These are phyloP conservation scores for Emmonsiellopsis sp. DNA, from an alignment of 2,329 filamentous ascomycete genomes.

Conservation along the genomic window DNA sequence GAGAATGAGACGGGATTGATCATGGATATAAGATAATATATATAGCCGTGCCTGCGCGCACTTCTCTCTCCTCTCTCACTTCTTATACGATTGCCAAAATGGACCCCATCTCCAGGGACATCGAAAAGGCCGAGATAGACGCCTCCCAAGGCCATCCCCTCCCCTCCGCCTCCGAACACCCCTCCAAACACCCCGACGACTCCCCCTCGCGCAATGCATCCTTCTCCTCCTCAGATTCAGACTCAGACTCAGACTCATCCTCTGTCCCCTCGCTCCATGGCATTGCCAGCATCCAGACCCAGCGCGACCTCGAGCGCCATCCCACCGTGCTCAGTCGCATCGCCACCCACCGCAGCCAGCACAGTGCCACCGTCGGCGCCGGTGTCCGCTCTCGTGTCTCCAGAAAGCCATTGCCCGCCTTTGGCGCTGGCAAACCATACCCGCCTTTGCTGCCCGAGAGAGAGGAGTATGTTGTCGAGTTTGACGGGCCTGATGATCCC, in stretches of 20 bases:
- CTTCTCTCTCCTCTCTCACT: no score
- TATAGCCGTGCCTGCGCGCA: no score
- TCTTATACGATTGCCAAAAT: conserved; percentile 15
- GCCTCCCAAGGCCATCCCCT: conserved; percentile 5
- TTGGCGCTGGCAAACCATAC: conserved; percentile 49
- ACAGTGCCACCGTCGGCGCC: conserved; percentile 34
- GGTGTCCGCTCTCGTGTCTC: conserved; percentile 19
- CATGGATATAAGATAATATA: no score
- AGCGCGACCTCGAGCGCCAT: conserved; percentile 27
- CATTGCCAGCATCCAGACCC: conserved; percentile 26
- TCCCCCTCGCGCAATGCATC: conserved; percentile 8
- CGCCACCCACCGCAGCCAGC: conserved; percentile 32
- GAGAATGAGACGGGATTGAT: no score
- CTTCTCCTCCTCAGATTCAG: conserved; percentile 15
- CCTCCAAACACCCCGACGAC: conserved; percentile 4
- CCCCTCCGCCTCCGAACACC: conserved; percentile 8
- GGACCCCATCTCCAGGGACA: conserved; percentile 28
- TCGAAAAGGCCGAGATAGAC: conserved; percentile 27
- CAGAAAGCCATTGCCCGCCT: conserved; percentile 29
- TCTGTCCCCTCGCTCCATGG: conserved; percentile 2
- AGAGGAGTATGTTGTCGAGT: conserved; percentile 59
- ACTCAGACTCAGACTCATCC: conserved; percentile 9
- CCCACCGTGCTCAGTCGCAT: conserved; percentile 32
- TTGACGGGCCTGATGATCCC: conserved; percentile 74
- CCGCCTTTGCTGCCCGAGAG: conserved; percentile 47